Evolutionary conservation across 768 basidiomycete genomes (phyloP), one percentile per base, ranked within the genome.

Genomic region (Hygrocybe punicea): DNA sequence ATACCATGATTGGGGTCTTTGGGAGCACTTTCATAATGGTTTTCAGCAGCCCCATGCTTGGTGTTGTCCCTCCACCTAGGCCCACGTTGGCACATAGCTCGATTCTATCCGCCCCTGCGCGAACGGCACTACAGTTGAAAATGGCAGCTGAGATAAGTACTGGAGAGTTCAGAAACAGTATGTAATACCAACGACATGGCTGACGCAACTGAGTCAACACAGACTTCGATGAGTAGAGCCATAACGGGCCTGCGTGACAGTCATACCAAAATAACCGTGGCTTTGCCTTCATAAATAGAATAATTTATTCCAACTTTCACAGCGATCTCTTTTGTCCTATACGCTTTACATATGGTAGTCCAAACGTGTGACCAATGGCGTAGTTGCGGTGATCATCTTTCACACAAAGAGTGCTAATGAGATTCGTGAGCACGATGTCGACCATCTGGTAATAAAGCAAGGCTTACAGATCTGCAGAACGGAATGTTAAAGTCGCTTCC

Each of bases 21-120:
- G 78, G 76, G 14, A 80, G 72, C 3, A 71, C 76, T 29, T 72
- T 74, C 57, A 78, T 77, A 42, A 93, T 80, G 3, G 78, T 70
- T 62, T 72, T 84, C 36, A 91, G 72, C 34, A 93, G 77, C 0
- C 91, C 92, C n/a, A 88, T 60, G 58, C 83, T 87, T 4, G 92
- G 91, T 0, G 92, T 93, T 16, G 84, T 88, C 8, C 92, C 92
- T 19, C 92, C 92, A 21, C 91, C 92, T 24, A 81, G 62, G 3
- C 78, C 82, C 17, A 91, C 74, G 66, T 86, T 87, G 6, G 76
- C 80, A 63, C 89, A 92, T 11, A 92, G 68, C 65, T 91, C 89
- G n/a, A 93, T 78, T 59, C 89, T 80, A 68, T 90, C 77, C 47
- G 88, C 87, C 9, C 89, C 88, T 34, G 82, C 89, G 39, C 73